A percentile compares a stretch with the other conserved stretches of the same genome.
These are phyloP conservation scores for Clonostachys sp. DNA, from an alignment of 2,329 filamentous ascomycete genomes.

Conservation along the genomic window DNA sequence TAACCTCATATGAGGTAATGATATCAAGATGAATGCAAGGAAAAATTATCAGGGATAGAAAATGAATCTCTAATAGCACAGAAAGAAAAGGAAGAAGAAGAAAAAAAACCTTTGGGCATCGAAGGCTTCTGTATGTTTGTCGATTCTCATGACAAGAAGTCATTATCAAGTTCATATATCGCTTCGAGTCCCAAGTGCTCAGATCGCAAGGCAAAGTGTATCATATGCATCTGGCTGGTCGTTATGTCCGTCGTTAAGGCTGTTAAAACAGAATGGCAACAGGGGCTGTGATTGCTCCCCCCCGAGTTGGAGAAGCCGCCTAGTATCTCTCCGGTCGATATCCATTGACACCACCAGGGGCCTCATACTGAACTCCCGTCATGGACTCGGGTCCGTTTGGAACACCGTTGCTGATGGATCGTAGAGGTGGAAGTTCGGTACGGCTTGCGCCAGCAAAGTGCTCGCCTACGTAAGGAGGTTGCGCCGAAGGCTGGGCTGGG, in stretches of 20 bases:
- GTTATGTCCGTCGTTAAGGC: not conserved
- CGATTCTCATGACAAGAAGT: not conserved
- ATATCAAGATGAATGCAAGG: not conserved
- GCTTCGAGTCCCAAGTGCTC: not conserved
- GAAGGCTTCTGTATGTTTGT: too few relatives aligned
- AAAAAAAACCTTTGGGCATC: not conserved
- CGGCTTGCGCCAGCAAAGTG: slow-evolving; percentile 25
- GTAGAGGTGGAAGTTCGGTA: slow-evolving; percentile 52
- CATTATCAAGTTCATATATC: not conserved
- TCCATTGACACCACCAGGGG: slow-evolving; percentile 34
- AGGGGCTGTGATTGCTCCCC: not conserved
- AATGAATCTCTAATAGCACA: not conserved
- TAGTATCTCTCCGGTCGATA: slow-evolving; percentile 37
- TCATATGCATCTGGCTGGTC: too few relatives aligned
- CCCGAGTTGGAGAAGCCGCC: not conserved
- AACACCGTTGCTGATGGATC: slow-evolving; percentile 41
- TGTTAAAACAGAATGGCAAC: not conserved
- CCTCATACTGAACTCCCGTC: slow-evolving; percentile 62
- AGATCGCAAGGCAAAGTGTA: not conserved
- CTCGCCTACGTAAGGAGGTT: not conserved
- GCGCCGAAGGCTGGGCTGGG: slow-evolving; percentile 7
- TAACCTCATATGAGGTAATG: not conserved
- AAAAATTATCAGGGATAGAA: not conserved
- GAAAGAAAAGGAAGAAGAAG: slow-evolving; percentile 1
- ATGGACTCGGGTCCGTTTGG: slow-evolving; percentile 51